Percentiles rank a stretch among this genome's conserved stretches.
These are phyloP conservation scores for Botrytis tulipae DNA, from an alignment of 2,329 filamentous ascomycete species.

Conservation along the genomic window DNA sequence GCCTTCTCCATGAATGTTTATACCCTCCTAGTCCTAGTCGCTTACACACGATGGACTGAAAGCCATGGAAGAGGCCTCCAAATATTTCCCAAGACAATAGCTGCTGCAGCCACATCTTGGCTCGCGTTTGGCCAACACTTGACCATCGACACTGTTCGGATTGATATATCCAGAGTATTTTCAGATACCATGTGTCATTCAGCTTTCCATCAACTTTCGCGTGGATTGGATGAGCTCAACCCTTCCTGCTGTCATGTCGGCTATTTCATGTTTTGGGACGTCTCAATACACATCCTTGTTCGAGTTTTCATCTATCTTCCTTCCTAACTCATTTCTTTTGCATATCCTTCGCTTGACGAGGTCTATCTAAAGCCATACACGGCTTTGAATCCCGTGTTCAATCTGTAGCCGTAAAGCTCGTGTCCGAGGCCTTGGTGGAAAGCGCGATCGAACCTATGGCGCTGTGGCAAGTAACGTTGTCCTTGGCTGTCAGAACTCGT, in stretches of 20 bases:
- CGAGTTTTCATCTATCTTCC: background rate
- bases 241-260: background rate
- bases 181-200: background rate
- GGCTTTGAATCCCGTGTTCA: constrained; percentile 8
- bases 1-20: background rate
- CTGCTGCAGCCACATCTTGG: constrained; percentile 9
- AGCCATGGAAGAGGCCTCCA: background rate
- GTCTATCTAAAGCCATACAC: background rate
- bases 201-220: background rate
- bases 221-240: background rate
- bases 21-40: background rate
- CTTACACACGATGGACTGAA: background rate
- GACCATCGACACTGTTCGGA: constrained; percentile 5
- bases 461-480: constrained; percentile 16
- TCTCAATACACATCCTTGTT: background rate
- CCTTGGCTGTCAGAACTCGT: constrained; percentile 5
- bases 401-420: background rate
- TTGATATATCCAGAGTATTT: background rate
- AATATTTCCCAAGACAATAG: background rate
- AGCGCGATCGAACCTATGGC: background rate
- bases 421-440: constrained; percentile 1
- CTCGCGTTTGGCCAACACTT: background rate
- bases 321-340: constrained; percentile 14
- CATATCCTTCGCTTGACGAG: background rate
- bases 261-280: background rate